Conservation (phyloP, 2,329 filamentous ascomycete species). For the Monosporascus cannonballus region DNA sequence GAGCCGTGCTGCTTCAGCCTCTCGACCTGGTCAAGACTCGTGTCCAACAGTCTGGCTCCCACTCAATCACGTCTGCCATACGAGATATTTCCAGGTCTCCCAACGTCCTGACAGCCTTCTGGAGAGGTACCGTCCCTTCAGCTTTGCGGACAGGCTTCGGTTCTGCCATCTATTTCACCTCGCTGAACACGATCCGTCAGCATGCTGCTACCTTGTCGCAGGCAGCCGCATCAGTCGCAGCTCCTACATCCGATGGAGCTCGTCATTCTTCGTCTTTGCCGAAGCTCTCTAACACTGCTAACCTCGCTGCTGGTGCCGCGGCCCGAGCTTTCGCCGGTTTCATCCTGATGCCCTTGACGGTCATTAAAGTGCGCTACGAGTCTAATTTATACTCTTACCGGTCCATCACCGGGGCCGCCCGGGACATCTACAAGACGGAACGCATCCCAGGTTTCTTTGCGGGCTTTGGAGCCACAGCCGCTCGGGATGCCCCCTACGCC, state of each 20-base stretch:
- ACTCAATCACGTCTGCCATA: slow-evolving; percentile 63
- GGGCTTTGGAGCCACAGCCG: slow-evolving; percentile 87
- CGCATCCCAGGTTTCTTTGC: slow-evolving; percentile 83
- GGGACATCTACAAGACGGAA: slow-evolving; percentile 67
- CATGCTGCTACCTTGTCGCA: slow-evolving; percentile 38
- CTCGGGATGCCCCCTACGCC: slow-evolving; percentile 93
- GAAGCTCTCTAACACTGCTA: slow-evolving; percentile 75
- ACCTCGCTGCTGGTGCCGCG: slow-evolving; percentile 76
- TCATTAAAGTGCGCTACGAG: slow-evolving; percentile 96
- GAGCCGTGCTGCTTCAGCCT: slow-evolving; percentile 86
- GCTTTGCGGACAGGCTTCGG: slow-evolving; percentile 91
- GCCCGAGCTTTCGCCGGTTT: slow-evolving; percentile 85
- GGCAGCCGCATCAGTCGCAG: slow-evolving; percentile 7
- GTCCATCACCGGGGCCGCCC: slow-evolving; percentile 65
- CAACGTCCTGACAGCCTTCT: slow-evolving; percentile 62
- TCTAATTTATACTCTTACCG: slow-evolving; percentile 79
- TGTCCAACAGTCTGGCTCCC: slow-evolving; percentile 76
- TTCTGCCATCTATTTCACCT: slow-evolving; percentile 89
- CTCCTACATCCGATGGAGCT: slow-evolving; percentile 3
- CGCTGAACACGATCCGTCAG: slow-evolving; percentile 77
- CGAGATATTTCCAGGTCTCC: slow-evolving; percentile 64
- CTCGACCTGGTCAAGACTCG: slow-evolving; percentile 95
- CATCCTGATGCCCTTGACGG: slow-evolving; percentile 89
- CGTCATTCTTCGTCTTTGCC: slow-evolving; percentile 65
- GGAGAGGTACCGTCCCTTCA: slow-evolving; percentile 88